Base-by-base conservation (phyloP, 1,284 basidiomycete species). In the Leccinum colubrinum region DNA sequence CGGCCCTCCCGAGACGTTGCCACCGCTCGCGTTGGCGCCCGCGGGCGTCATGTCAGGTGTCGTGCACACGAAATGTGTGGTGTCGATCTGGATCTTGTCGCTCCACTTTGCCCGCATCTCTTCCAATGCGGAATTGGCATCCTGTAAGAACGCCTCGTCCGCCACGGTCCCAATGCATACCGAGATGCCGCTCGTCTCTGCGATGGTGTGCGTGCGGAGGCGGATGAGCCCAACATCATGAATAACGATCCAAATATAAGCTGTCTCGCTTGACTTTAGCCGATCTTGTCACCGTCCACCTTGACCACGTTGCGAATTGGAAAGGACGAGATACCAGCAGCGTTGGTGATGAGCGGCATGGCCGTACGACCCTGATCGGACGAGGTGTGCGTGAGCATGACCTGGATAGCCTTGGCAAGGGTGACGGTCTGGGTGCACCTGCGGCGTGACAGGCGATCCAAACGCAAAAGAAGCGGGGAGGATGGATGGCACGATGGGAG, bases 81-180 rank as follows among this genome's bases (percentile, higher is more conserved):
- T 33, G 30, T 97, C 95, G 61, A 98, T 95, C 77, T 96, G 93
- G 27, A 99, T 95, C 68, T 88, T 90, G 66, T 96, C 91, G 67
- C 89, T 93, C 87, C 90, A 73, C 65, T 90, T 90, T 0, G 93
- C 95, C 22, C 83, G 83, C 88, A 97, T 96, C 67, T 92, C 88
- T 52, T 81, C 72, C 58, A 98, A 75, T 8, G 93, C 30, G 59
- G 84, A 73, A 73, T 93, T 93, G 48, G 89, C 86, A 62, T 94
- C 87, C 69, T 91, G 88, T 58, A 95, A 79, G 61, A 95, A 74
- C 1, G 86, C 82, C 2, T 83, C 76, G 65, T 97, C 94, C 63
- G 93, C 83, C 2, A 97, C 85, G 33, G 90, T 91, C 0, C 95
- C 95, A 68, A 97, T 96, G 76, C 94, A 95, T 30, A 97, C 93